Conservation (phyloP, 179 eudicot species). For the Actinidia arguta region DNA sequence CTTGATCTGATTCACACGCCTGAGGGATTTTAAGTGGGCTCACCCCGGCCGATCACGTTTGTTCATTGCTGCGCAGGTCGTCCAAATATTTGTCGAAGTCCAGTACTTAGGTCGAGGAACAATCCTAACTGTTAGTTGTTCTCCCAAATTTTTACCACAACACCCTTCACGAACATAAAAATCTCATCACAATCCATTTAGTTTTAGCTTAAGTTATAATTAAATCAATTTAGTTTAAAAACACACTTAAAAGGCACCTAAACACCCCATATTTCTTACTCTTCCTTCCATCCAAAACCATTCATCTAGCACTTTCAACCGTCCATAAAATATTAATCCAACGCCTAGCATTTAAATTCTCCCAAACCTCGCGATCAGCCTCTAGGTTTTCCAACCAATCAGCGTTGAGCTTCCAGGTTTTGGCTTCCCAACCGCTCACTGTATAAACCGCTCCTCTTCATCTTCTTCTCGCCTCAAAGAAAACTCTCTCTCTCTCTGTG, state of each 20-base stretch:
- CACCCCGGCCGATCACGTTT: no score
- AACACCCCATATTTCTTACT: neutral
- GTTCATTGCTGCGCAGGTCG: no score
- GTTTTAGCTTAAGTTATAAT: conserved; percentile 39
- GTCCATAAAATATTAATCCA: conserved; percentile 58
- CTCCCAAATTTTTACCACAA: no score
- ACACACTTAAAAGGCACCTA: conserved; percentile 48
- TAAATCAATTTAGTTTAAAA: conserved; percentile 51
- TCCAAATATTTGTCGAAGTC: no score
- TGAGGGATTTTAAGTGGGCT: no score
- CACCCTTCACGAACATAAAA: conserved; percentile 33
- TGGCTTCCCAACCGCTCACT: conserved; percentile 36
- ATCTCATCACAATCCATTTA: conserved; percentile 37
- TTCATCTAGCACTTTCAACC: conserved; percentile 28
- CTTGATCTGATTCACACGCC: no score
- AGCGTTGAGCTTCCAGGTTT: conserved; percentile 34
- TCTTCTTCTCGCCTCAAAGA: conserved; percentile 8
- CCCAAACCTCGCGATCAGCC: conserved; percentile 53
- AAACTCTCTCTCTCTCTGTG: neutral
- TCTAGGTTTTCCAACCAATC: conserved; percentile 55
- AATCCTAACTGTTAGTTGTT: no score
- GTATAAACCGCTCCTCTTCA: conserved; percentile 47
- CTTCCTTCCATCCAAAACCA: conserved; percentile 29
- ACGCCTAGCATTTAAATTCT: conserved; percentile 40
- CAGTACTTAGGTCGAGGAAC: no score